Evolutionary conservation across 2,329 filamentous ascomycete genomes (phyloP).

Genomic region (Alternaria sp.): DNA sequence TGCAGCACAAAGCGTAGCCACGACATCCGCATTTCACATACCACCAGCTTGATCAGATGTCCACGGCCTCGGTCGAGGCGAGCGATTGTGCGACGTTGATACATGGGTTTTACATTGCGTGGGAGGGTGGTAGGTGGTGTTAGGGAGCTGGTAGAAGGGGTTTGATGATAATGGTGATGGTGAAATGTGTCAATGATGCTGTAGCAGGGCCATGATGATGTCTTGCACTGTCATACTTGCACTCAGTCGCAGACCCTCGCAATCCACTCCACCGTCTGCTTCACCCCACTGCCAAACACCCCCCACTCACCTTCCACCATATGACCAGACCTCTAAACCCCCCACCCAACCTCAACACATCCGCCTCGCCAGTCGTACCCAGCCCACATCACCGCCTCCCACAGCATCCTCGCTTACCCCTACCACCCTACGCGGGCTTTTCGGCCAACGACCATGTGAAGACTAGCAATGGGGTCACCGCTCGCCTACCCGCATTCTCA

Average conservation of each 20-base stretch:
- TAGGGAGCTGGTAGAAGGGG: not conserved
- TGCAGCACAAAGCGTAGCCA: not conserved
- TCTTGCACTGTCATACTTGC: not conserved
- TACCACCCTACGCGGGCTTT: not conserved
- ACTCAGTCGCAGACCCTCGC: not conserved
- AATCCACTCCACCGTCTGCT: not conserved
- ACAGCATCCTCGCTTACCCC: not conserved
- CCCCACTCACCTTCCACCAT: not conserved
- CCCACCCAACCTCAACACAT: not conserved
- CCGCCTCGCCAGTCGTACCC: not conserved
- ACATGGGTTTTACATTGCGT: not conserved
- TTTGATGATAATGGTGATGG: not conserved
- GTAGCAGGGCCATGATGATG: not conserved
- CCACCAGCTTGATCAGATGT: not conserved
- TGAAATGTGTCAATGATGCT: not conserved
- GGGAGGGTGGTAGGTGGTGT: not conserved
- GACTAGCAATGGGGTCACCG: not conserved
- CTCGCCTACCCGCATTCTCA: constrained; percentile 12
- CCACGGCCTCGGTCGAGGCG: not conserved
- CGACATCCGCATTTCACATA: not conserved
- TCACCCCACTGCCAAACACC: not conserved
- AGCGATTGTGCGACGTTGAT: not conserved
- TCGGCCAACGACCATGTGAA: not conserved
- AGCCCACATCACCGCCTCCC: not conserved
- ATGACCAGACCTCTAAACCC: not conserved